Base-by-base conservation (phyloP, 805 yeast genomes). In the Cyberlindnera meyerae region DNA sequence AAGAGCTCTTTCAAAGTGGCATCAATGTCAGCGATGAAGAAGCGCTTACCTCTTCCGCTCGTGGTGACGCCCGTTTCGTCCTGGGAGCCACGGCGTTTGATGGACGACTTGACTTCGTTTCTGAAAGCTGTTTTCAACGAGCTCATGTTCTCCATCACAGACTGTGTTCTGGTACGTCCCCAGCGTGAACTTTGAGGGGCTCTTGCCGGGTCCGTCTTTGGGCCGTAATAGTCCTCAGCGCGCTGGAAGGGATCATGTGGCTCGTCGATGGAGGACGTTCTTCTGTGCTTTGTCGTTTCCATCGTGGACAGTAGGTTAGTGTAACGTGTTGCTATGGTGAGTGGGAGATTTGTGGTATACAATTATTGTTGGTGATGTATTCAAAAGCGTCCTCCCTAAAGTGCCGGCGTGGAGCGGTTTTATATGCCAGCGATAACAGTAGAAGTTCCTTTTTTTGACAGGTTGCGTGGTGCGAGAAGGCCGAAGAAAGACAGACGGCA, bases 1-100 rank as follows among this genome's bases (percentile, higher is more conserved):
- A 88, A 64, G 29, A 89, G 66, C 45, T 82, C 81, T 8, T 73
- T 63, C 34, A 88, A 64, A 2, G 96, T 85, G 22, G 71, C 60
- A 49, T 85, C 82, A 18, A 89, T 84, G 56, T 87, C 82, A 45
- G 74, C 69, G 42, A 88, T 83, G 53, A 81, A 77, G 54, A 83
- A 85, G 27, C 51, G 55, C 39, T 66, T 55, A 17, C 60, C 64
- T 16, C 70, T 64, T 34, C 57, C 51, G 28, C 63, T 62, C 6
- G 58, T 49, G 8, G 36, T 31, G 29, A 58, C 31, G 11, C 58
- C 61, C 0, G 71, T 57, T 34, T 69, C 76, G 52, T 76, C 82
- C 30, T 70, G 71, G 4, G 80, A 73, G 1, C 71, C 76, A 45
- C 82, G 62, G 55, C 82, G 67, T 42, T 57, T 61, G 32, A 65